phyloP scores from a whole-genome alignment of 106 monocot genomes.

The Ottelia alismoides region DNA sequence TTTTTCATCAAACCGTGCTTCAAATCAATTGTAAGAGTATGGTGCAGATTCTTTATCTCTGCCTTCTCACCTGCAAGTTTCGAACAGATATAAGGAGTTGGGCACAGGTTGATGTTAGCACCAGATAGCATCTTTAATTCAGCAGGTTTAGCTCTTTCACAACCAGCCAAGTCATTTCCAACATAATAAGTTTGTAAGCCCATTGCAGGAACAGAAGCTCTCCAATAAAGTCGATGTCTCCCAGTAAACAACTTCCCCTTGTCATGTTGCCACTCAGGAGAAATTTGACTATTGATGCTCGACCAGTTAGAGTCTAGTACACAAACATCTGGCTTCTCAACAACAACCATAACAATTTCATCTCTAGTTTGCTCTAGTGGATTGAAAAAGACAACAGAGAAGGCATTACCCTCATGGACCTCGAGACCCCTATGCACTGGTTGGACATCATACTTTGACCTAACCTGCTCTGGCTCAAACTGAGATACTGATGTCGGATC shows the following conservation, averaged over 20 bases:
- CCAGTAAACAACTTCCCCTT: constrained; percentile 32
- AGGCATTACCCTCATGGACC: constrained; percentile 24
- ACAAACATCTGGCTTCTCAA: constrained; percentile 49
- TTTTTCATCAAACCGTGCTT: constrained; percentile 58
- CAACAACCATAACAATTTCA: constrained; percentile 79
- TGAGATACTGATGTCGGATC: constrained; percentile 48
- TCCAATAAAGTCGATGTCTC: constrained; percentile 85
- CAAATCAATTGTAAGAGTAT: constrained; percentile 57
- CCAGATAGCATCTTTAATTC: constrained; percentile 33
- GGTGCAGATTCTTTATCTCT: constrained; percentile 37
- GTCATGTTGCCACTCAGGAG: constrained; percentile 63
- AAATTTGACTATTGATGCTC: constrained; percentile 69
- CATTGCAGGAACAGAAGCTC: constrained; percentile 80
- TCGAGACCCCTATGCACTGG: constrained; percentile 55
- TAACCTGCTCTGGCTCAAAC: constrained; percentile 70
- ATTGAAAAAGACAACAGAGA: constrained; percentile 65
- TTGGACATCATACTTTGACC: constrained; percentile 86
- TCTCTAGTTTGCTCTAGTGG: constrained; percentile 77
- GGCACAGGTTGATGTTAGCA: constrained; percentile 28
- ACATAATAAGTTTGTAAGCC: constrained; percentile 87
- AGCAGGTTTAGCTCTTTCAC: constrained; percentile 59
- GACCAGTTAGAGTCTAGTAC: constrained; percentile 60
- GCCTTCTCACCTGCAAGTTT: constrained; percentile 36
- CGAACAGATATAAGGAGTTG: constrained; percentile 67
- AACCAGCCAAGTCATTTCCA: constrained; percentile 29